These are phyloP conservation scores for Aurantiochytrium sp. DNA, from an alignment of 108 stramenopile genomes.

Conservation along the genomic window DNA sequence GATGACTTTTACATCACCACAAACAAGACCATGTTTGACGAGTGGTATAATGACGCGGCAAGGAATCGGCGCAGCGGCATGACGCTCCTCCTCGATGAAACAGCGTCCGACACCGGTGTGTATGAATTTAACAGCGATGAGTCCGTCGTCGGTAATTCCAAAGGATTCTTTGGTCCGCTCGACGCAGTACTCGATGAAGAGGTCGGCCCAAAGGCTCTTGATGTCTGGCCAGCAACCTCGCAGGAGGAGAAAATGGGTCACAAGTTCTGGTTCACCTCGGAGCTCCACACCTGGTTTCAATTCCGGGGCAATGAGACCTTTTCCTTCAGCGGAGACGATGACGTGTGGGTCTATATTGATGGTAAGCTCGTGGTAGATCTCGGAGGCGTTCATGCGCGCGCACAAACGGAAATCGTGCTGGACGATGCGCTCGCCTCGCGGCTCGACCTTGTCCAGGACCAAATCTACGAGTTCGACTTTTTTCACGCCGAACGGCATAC, in stretches of 20 bases:
- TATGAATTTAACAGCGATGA: not conserved
- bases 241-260: not conserved
- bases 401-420: not conserved
- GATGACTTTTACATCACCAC: not conserved
- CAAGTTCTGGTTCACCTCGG: not conserved
- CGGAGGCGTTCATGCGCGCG: not conserved
- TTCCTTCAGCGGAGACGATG: not conserved
- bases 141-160: not conserved
- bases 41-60: not conserved
- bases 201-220: too few relatives aligned
- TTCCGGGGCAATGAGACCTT: not conserved
- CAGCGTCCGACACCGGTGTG: not conserved
- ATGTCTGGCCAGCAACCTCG: not conserved
- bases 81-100: not conserved
- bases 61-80: not conserved
- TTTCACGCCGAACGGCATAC: not conserved
- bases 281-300: not conserved
- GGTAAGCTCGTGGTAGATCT: constrained; percentile 1
- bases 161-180: not conserved
- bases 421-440: not conserved
- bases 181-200: not conserved
- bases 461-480: constrained; percentile 8
- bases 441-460: not conserved
- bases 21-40: not conserved
- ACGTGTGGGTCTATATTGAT: not conserved